Base-by-base conservation (phyloP, 83 land plant genomes). In the Isoetes engelmannii region DNA sequence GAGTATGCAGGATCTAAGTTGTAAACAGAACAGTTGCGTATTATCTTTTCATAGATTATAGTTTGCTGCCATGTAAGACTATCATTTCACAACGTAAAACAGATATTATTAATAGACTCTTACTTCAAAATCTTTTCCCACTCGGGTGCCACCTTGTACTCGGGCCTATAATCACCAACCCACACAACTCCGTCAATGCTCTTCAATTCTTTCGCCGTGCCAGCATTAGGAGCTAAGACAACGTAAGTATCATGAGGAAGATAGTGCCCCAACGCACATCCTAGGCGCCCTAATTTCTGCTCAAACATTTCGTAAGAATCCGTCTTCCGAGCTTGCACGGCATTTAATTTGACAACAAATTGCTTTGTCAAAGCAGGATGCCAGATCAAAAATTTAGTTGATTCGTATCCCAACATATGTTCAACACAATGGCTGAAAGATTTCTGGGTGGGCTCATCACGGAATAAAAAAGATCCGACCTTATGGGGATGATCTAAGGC, bases 81-180 rank as follows among this genome's bases (percentile, higher is more conserved):
- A 12, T 12, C 3, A 1, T 12, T 12, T 17, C 13, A 51, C 17
- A 51, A 51, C 3, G 17, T 12, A 15, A 51, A 51, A 51, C 13
- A 51, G 17, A 12, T 1, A 51, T 12, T 51, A 51, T 1, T 3
- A 12, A 1, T 12, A 15, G 17, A 12, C 17, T 12, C 55, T 17
- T 51, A 12, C 15, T 12, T 51, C 17, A 51, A 12, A 12, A 51
- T 12, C 55, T 12, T 12, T 12, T 51, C 55, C 62, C 62, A 59
- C 20, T 59, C 62, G 1, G 62, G 62, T 8, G 62, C 12, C 10
- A 59, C 20, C 20, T 59, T 59, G 62, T 59, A 59, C 3, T 19
- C 28, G 8, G 62, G 62, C 62, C 19, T 59, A 37, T 59, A 59
- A 8, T 59, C 20, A 9, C 62, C 62, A 59, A 59, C 28, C 62